Evolutionary conservation across 2,329 filamentous ascomycete species (phyloP), one percentile per base, ranked within the genome.

Genomic region (Fusarium nurragi): DNA sequence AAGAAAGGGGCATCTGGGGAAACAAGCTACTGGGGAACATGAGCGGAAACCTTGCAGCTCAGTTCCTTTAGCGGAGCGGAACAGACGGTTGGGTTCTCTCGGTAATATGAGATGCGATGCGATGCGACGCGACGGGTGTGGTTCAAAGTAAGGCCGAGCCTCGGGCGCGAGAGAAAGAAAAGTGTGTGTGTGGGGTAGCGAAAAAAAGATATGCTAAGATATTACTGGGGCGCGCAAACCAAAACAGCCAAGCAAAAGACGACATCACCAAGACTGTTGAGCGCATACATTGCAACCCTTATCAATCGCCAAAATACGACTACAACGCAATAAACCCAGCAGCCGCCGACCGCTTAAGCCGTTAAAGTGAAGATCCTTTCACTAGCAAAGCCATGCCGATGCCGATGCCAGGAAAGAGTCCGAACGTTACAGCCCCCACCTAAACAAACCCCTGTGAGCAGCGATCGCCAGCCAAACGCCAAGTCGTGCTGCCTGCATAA

Each of bases 21-120:
- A 60, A 62, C 53, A 56, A 51, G 25, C 48, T 54, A 66, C 63
- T 65, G 63, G 63, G 49, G 60, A 64, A 55, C 26, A 38, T 44
- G 21, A 50, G 22, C 40, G 36, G 45, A 45, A 45, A 60, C 50
- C 62, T 58, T 65, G 62, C 51, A 63, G 21, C n/a, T 39, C n/a
- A 32, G 23, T 48, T 40, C 26, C 45, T 44, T 54, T 51, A 60
- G 39, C 25, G 54, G 61, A 49, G 49, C 37, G 37, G 34, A 50
- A 44, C 52, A 41, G 39, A n/a, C 32, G 48, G 38, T 36, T 41
- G 28, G 44, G 26, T 34, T 22, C n/a, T n/a, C 16, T n/a, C 14
- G 44, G 4, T n/a, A 19, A 21, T 40, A 26, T 28, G 40, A 23
- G 32, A 43, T 58, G 25, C 47, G 47, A 32, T 60, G 37, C 58